Conservation (phyloP, 2,329 filamentous ascomycete species). For the Esteya vermicola region DNA sequence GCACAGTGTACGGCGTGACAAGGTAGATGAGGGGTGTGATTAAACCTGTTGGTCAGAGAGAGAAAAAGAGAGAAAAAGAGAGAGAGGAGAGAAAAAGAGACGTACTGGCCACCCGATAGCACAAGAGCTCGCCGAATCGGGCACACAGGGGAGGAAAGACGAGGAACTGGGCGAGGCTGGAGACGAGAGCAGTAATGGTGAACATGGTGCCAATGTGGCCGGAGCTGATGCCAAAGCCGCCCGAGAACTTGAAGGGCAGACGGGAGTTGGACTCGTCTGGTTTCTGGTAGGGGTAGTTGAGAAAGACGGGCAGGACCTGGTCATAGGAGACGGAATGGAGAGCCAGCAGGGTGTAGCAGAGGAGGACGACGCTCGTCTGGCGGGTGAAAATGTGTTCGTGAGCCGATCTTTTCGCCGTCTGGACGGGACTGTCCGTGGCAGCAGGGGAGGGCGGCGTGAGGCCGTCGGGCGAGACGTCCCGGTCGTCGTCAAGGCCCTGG, state of each 20-base stretch:
- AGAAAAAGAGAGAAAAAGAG: not conserved
- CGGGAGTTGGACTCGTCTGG: conserved; percentile 39
- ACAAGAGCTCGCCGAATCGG: conserved; percentile 58
- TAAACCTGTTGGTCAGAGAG: not conserved
- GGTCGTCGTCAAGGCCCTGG: conserved; percentile 12
- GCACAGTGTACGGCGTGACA: conserved; percentile 65
- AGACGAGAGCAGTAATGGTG: conserved; percentile 65
- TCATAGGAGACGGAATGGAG: conserved; percentile 77
- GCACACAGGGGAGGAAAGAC: conserved; percentile 66
- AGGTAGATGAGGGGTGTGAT: conserved; percentile 68
- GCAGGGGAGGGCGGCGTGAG: not conserved
- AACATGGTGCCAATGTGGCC: conserved; percentile 74
- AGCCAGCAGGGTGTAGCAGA: conserved; percentile 67
- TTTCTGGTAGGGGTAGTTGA: conserved; percentile 55
- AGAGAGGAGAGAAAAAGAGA: not conserved
- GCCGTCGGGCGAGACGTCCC: conserved; percentile 1
- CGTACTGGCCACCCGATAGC: conserved; percentile 50
- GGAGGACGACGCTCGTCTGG: conserved; percentile 27
- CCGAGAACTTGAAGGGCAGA: conserved; percentile 68
- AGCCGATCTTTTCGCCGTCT: not conserved
- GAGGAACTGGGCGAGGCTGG: conserved; percentile 73
- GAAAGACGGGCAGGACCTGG: conserved; percentile 75
- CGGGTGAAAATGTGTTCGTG: conserved; percentile 15
- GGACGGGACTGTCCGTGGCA: not conserved
- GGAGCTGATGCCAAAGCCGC: conserved; percentile 63